These are phyloP conservation scores for Lyophyllum shimeji DNA, from an alignment of 768 basidiomycete genomes.

Conservation along the genomic window DNA sequence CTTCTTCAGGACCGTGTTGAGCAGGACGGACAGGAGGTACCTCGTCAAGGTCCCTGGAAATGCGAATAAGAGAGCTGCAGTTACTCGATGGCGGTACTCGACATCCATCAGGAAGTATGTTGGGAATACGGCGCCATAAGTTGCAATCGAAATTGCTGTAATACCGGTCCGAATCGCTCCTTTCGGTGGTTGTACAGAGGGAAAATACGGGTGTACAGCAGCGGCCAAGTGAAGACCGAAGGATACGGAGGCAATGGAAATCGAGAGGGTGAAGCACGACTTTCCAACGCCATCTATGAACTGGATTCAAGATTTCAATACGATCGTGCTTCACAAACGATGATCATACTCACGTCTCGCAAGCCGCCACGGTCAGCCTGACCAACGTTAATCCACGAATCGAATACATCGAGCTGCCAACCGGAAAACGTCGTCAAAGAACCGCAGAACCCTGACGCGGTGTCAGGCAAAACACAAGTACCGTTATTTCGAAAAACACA, in stretches of 20 bases:
- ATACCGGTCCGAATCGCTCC: constrained; percentile 48
- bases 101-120: constrained; percentile 75
- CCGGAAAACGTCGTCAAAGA: constrained; percentile 95
- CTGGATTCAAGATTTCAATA: constrained; percentile 38
- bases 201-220: constrained; percentile 38
- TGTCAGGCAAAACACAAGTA: neutral
- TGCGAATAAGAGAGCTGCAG: constrained; percentile 85
- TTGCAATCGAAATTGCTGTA: constrained; percentile 55
- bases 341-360: constrained; percentile 56
- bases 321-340: neutral
- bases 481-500: constrained; percentile 22
- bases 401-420: constrained; percentile 90
- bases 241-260: constrained; percentile 73
- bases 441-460: constrained; percentile 84
- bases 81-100: constrained; percentile 72
- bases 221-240: constrained; percentile 70
- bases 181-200: constrained; percentile 39
- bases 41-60: constrained; percentile 88
- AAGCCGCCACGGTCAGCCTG: constrained; percentile 61
- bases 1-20: constrained; percentile 63
- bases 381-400: constrained; percentile 76
- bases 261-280: constrained; percentile 72
- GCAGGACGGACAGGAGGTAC: constrained; percentile 67
- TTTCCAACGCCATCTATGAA: constrained; percentile 85
- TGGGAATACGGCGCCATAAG: constrained; percentile 75